Evolutionary conservation across 345 rosid genomes (phyloP).

Genomic region (Theobroma cacao): DNA sequence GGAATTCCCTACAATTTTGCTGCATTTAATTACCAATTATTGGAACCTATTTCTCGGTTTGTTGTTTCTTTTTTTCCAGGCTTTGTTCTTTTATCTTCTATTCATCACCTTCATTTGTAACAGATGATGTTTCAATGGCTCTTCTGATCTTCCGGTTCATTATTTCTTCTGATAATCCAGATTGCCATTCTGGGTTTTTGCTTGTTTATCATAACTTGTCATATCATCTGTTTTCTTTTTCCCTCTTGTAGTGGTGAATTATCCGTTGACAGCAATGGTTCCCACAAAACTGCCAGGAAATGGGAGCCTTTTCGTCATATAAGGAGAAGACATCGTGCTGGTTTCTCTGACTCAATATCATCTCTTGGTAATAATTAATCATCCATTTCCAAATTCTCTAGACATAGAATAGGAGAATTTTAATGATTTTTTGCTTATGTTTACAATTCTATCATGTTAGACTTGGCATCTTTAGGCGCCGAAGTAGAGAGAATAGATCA

Average conservation of each 20-base stretch:
- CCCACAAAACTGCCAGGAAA: not conserved
- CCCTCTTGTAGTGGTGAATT: not conserved
- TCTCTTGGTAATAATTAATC: conserved; percentile 9
- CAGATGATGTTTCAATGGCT: not conserved
- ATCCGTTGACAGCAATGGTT: not conserved
- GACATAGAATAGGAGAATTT: not conserved
- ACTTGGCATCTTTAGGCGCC: not conserved
- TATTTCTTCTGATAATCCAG: too few species aligned
- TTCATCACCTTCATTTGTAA: not conserved
- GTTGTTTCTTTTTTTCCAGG: not conserved
- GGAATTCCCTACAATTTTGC: not conserved
- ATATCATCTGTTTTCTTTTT: not conserved
- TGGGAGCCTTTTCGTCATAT: conserved; percentile 2
- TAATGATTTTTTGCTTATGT: not conserved
- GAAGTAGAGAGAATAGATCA: not conserved
- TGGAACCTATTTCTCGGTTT: too few species aligned
- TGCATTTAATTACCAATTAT: too few species aligned
- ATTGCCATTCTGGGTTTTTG: not conserved
- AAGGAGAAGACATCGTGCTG: not conserved
- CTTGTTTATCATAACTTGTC: not conserved
- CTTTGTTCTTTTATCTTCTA: not conserved
- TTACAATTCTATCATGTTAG: conserved; percentile 3
- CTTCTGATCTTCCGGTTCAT: too few species aligned
- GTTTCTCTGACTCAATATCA: not conserved
- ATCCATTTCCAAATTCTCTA: not conserved